Base-by-base conservation (phyloP, 225 moss, liverwort and hornwort genomes). In the Antitrichia curtipendula region DNA sequence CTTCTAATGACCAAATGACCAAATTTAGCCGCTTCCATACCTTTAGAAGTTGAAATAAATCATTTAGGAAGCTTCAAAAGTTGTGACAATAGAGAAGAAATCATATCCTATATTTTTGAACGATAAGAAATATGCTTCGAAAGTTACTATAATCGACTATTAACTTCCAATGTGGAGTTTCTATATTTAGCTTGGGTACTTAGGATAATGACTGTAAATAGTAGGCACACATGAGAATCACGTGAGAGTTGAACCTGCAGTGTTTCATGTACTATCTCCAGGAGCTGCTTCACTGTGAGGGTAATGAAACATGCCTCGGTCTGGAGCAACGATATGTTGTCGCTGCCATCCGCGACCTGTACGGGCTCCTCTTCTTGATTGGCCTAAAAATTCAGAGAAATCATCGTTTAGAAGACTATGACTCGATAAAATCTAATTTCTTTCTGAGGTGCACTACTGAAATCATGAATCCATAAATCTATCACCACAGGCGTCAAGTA, bases 221-320 rank as follows among this genome's bases (percentile, higher is more conserved):
- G 25, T 41, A 82, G 54, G 78, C 54, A 89, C 36, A 71, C 36
- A n/a, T 72, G 83, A 90, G 73, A 31, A 82, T 56, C 86, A 65
- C 66, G 76, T 24, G 63, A 77, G 78, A 88, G 41, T 62, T 75
- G 47, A 87, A 98, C 98, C 98, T 98, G 94, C 88, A 98, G 84
- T 65, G 94, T 89, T 41, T 93, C 90, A 92, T 96, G 93, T 77
- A 98, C 94, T 53, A 94, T 90, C 81, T 90, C 93, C 81, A 96
- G 82, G 69, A 98, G 92, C 68, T 94, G 93, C 87, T 90, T 94
- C 77, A 94, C 95, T 68, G 94, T 82, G 10, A 92, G 82, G 88
- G 95, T 96, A 78, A 98, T 88, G 78, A 90, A 89, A 91, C 93
- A 95, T 43, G 92, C 89, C 85, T 95, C 95, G 75, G 80, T 88